Percentiles rank a stretch among this genome's conserved stretches.
phyloP scores from a whole-genome alignment of 805 yeast genomes.

The Candida xiaguanensis region DNA sequence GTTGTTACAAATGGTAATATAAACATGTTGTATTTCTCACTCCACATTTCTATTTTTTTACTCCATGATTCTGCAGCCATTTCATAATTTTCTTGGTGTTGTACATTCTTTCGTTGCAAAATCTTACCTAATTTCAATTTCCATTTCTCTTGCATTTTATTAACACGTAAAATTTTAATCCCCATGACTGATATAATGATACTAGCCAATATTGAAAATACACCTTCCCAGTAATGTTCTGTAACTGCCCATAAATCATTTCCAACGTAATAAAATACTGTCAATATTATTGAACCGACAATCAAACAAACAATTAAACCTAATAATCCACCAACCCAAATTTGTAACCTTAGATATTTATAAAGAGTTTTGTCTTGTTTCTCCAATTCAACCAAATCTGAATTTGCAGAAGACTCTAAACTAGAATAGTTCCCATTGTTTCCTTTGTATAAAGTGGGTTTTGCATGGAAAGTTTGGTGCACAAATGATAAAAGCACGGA shows the following conservation, averaged over 20 bases:
- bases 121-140: conserved; percentile 31
- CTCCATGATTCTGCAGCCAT: conserved; percentile 8
- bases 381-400: background rate
- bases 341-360: conserved; percentile 32
- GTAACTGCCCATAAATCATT: conserved; percentile 43
- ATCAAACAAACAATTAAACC: conserved; percentile 38
- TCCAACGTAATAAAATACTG: conserved; percentile 39
- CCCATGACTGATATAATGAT: conserved; percentile 46
- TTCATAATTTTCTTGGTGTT: conserved; percentile 9
- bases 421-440: conserved; percentile 5
- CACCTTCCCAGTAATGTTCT: conserved; percentile 48
- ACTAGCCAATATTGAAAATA: conserved; percentile 42
- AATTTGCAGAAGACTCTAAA: conserved; percentile 1
- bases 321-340: conserved; percentile 42
- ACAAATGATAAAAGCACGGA: conserved; percentile 71
- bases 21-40: conserved; percentile 26
- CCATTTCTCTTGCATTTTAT: conserved; percentile 45
- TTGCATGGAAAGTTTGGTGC: conserved; percentile 45
- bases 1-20: conserved; percentile 40
- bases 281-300: conserved; percentile 37
- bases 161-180: conserved; percentile 39
- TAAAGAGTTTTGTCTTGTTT: conserved; percentile 6
- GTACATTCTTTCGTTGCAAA: conserved; percentile 22
- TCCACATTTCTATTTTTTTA: conserved; percentile 13
- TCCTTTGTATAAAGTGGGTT: conserved; percentile 3